phyloP scores from a whole-genome alignment of 306 rosid species.

The Boehmeria nivea region DNA sequence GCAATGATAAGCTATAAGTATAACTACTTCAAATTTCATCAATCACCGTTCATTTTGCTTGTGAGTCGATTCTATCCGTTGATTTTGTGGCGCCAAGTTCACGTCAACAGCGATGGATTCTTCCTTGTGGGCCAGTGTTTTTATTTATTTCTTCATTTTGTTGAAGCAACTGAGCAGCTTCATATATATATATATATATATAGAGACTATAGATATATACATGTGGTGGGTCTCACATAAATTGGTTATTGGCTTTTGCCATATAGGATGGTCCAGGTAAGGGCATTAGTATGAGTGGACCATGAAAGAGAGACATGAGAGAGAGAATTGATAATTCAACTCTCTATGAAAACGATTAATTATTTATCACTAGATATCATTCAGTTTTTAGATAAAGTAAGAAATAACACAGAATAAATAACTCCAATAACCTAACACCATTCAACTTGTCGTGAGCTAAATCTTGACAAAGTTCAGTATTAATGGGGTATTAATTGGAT shows the following conservation, averaged over 20 bases:
- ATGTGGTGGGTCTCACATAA: too few relatives aligned
- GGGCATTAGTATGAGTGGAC: slow-evolving; percentile 18
- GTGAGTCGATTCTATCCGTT: too few relatives aligned
- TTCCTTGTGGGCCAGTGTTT: not conserved
- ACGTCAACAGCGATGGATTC: not conserved
- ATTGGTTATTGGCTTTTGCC: too few relatives aligned
- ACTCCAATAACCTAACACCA: slow-evolving; percentile 14
- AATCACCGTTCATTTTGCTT: slow-evolving; percentile 3
- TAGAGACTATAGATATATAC: too few relatives aligned
- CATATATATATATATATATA: slow-evolving; percentile 9
- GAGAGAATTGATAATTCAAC: too few relatives aligned
- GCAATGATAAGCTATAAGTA: not conserved
- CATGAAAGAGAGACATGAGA: too few relatives aligned
- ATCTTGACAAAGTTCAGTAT: slow-evolving; percentile 2
- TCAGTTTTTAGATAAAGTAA: not conserved
- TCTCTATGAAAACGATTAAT: too few relatives aligned
- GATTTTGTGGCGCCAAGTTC: not conserved
- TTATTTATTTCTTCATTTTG: not conserved
- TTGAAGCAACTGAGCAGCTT: slow-evolving; percentile 12
- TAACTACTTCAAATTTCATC: not conserved
- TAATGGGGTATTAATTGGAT: slow-evolving; percentile 7
- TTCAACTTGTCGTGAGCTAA: slow-evolving; percentile 18
- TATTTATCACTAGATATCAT: too few relatives aligned
- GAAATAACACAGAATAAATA: not conserved
- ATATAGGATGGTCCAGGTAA: slow-evolving; percentile 18